These are phyloP conservation scores for Verticillium tricorpus DNA, from an alignment of 2,329 filamentous ascomycete genomes.

Conservation along the genomic window DNA sequence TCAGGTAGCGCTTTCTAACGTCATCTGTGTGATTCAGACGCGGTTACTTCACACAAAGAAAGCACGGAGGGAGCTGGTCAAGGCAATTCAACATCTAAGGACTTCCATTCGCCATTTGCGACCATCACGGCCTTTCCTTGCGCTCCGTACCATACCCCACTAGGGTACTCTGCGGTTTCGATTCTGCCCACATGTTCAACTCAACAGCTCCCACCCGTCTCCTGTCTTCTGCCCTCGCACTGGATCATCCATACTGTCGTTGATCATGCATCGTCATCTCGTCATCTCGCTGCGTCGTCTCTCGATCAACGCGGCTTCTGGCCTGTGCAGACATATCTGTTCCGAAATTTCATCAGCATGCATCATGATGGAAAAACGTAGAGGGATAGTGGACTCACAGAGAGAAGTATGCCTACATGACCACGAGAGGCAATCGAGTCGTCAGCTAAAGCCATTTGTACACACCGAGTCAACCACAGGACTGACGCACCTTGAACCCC, in stretches of 20 bases:
- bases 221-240: too few species aligned
- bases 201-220: too few species aligned
- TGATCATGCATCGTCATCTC: not conserved
- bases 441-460: slow-evolving; percentile 1
- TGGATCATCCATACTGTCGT: too few species aligned
- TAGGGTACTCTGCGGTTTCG: too few species aligned
- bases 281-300: not conserved
- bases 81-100: too few species aligned
- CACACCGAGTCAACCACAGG: not conserved
- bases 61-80: too few species aligned
- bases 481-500: slow-evolving; percentile 46
- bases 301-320: slow-evolving; percentile 1
- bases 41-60: too few species aligned
- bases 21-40: too few species aligned
- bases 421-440: not conserved
- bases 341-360: slow-evolving; percentile 7
- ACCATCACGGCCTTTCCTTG: not conserved
- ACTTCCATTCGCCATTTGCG: not conserved
- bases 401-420: slow-evolving; percentile 53
- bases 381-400: slow-evolving; percentile 39
- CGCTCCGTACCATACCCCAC: too few species aligned
- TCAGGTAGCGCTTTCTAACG: not conserved
- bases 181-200: too few species aligned
- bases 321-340: slow-evolving; percentile 30
- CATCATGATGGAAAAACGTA: not conserved